A percentile compares a stretch with the other conserved stretches of the same genome.
Conservation (phyloP, 2,329 filamentous ascomycete species). For the Hysterium pulicare region DNA sequence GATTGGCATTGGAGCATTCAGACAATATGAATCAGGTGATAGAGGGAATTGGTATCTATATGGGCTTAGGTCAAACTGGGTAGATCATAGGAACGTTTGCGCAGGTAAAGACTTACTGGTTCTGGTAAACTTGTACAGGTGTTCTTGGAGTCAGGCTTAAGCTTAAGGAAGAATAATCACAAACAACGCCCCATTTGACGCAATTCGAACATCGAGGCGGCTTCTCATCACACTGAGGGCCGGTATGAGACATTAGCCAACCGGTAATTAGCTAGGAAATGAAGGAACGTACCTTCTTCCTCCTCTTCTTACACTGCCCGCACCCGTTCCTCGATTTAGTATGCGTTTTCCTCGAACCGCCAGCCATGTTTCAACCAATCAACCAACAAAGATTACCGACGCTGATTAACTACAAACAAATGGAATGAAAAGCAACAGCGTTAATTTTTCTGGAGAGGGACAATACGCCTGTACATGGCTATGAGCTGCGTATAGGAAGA, state of each 20-base stretch:
- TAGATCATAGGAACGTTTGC: background rate
- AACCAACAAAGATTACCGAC: background rate
- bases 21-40: slow-evolving; percentile 1
- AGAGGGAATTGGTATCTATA: background rate
- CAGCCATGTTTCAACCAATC: slow-evolving; percentile 10
- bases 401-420: background rate
- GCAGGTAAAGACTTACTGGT: slow-evolving; percentile 8
- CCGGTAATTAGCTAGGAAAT: background rate
- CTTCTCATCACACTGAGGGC: slow-evolving; percentile 18
- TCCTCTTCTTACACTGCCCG: slow-evolving; percentile 21
- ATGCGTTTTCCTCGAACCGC: slow-evolving; percentile 16
- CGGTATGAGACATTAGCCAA: background rate
- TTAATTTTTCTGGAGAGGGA: background rate
- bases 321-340: slow-evolving; percentile 23
- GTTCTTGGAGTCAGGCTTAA: background rate
- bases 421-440: background rate
- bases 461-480: background rate
- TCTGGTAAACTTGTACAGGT: slow-evolving; percentile 9
- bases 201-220: slow-evolving; percentile 20
- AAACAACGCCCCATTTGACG: slow-evolving; percentile 18
- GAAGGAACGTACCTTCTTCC: slow-evolving; percentile 14
- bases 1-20: slow-evolving; percentile 8
- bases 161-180: slow-evolving; percentile 17
- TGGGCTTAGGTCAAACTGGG: background rate
- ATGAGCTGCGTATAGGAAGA: too few relatives aligned